Base-by-base conservation (phyloP, 140 eudicot genomes). In the Oenanthe javanica region DNA sequence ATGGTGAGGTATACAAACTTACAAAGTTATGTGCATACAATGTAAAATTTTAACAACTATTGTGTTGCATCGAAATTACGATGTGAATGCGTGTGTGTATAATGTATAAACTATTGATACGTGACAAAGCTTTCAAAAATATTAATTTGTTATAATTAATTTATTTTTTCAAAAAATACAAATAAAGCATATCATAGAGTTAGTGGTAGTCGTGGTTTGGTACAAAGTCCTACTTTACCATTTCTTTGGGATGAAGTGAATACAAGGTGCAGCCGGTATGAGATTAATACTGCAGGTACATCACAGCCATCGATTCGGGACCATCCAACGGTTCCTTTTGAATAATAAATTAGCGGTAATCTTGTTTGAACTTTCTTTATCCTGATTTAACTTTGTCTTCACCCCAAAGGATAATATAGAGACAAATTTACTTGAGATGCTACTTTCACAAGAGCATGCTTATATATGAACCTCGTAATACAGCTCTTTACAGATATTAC, bases 401-500 rank as follows among this genome's bases (percentile, higher is more conserved):
- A 75, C 79, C 79, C 79, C 46, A 48, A 75, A 75, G 79, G 61
- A 48, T 49, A 13, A 47, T 13, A 75, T 75, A 13, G 21, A 75
- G 38, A 51, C 27, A 47, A 6, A 46, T 48, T 77, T 82, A 77
- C 25, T 38, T 88, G 82, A 84, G 72, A 83, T 75, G 85, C 88
- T 84, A 80, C 84, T 73, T 52, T 87, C 90, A 72, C 61, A 18
- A 71, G 38, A 83, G 43, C 86, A 81, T 71, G 77, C 64, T 50
- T 69, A 69, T 48, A 82, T 59, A 75, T 82, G 64, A 74, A 84
- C 77, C 80, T 76, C 45, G 71, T 77, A 59, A 59, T 42, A 21
- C 50, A 43, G 69, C 82, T 84, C 82, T 6, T 36, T 81, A 63
- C 72, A 80, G 66, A 51, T 50, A 19, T 84, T 66, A 77, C 50